Base-by-base conservation (phyloP, 768 basidiomycete species). In the Chalciporus pseudorubinellus region DNA sequence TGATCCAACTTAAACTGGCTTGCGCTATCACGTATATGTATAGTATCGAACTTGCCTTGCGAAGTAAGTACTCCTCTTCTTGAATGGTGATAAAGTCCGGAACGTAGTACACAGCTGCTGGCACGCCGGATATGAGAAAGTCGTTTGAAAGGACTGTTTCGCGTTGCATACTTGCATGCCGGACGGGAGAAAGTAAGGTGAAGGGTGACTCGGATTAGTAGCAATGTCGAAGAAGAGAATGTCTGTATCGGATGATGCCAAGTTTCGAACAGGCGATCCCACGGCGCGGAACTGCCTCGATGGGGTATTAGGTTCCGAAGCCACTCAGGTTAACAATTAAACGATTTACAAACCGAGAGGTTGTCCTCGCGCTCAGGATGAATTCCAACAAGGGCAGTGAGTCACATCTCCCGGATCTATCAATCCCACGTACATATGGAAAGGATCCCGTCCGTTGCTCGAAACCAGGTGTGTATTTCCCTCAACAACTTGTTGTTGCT, bases 21-120 rank as follows among this genome's bases (percentile, higher is more conserved):
- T 39, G 46, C 29, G 41, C 22, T 26, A 18, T 29, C 39, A 31
- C 18, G 28, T 42, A 31, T 36, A 47, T 39, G 44, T 45, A 48
- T 31, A 42, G 36, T 34, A 24, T 43, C 44, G 49, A 49, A 59
- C 57, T 59, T 52, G 85, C 92, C 78, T 94, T 94, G 50, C 85
- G 78, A 52, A 88, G 71, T 33, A 95, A 70, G 64, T 88, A 87
- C 34, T 74, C 71, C 62, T 95, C 92, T 70, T 95, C 92, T 24
- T 84, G 80, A 50, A 77, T 79, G 49, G 81, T 81, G 33, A 89
- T 73, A 66, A 93, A 94, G 56, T 91, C 74, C 6, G 89, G 88
- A 18, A 93, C 74, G 69, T 94, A 93, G 62, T 80, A 83, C 3
- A 74, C 73, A 48, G 77, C 74, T 40, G 70, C 61, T 39, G 52